A percentile compares a stretch with the other conserved stretches of the same genome.
phyloP scores from a whole-genome alignment of 2,329 filamentous ascomycete species.

The Xylariaceae sp. region DNA sequence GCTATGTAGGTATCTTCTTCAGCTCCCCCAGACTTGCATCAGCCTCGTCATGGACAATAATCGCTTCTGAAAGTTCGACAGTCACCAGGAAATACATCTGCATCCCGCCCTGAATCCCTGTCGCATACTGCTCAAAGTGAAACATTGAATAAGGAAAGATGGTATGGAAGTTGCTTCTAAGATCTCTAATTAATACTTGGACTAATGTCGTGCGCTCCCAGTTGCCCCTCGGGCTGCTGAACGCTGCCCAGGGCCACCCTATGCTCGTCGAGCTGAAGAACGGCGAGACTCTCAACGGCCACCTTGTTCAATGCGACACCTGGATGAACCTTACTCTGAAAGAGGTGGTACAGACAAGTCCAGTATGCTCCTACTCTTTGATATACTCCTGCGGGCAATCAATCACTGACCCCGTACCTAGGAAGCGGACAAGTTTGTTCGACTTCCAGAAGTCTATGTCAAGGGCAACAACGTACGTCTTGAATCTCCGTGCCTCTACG shows the following conservation, averaged over 20 bases:
- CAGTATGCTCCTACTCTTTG: conserved; percentile 55
- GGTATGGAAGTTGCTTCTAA: conserved; percentile 7
- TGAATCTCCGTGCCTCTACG: conserved; percentile 1
- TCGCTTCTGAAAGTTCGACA: neutral
- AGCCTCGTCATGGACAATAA: conserved; percentile 19
- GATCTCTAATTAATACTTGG: neutral
- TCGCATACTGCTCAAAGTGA: conserved; percentile 6
- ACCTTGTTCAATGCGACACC: conserved; percentile 95
- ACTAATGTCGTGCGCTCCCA: conserved; percentile 43
- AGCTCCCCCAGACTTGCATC: conserved; percentile 13
- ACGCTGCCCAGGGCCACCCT: conserved; percentile 94
- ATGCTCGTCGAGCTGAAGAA: conserved; percentile 68
- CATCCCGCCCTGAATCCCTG: neutral
- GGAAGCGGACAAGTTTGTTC: conserved; percentile 93
- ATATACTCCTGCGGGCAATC: neutral
- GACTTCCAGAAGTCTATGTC: conserved; percentile 92
- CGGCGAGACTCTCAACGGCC: conserved; percentile 88
- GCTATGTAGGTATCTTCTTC: neutral
- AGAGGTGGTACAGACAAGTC: conserved; percentile 95
- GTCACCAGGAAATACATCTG: neutral
- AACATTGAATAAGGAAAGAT: conserved; percentile 11
- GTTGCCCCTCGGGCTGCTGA: conserved; percentile 83
- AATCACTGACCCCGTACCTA: conserved; percentile 44
- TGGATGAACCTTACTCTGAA: conserved; percentile 99
- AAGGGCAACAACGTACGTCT: conserved; percentile 90